Conservation (phyloP, 1,139 yeast species). For the Hansenula sp. region DNA sequence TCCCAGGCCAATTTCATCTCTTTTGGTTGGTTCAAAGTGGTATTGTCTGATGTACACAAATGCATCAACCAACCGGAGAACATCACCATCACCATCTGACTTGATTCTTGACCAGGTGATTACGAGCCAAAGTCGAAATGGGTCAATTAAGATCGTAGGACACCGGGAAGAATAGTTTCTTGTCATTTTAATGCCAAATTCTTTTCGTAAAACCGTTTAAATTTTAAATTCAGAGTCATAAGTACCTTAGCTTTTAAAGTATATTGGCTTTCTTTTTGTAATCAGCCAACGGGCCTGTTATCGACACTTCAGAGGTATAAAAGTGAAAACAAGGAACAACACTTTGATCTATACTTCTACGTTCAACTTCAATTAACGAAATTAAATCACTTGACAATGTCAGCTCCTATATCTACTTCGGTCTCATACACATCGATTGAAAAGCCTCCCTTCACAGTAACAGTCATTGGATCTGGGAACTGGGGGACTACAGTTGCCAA, state of each 20-base stretch:
- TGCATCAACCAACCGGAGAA: background rate
- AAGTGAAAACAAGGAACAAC: too few relatives aligned
- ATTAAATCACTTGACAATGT: background rate
- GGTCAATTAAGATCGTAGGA: background rate
- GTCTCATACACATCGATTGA: conserved; percentile 11
- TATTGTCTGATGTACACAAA: background rate
- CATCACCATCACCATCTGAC: background rate
- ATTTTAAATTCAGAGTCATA: background rate
- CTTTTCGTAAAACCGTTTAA: too few relatives aligned
- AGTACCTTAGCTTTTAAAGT: background rate
- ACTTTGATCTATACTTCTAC: too few relatives aligned
- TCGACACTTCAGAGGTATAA: background rate
- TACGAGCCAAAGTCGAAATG: too few relatives aligned
- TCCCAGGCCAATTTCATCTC: too few relatives aligned
- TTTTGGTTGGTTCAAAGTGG: background rate
- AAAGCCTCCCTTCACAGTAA: conserved; percentile 39
- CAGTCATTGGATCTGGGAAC: conserved; percentile 71
- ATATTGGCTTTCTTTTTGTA: background rate
- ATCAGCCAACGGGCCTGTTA: background rate
- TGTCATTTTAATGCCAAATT: too few relatives aligned
- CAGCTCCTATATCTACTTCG: background rate
- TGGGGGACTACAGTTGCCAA: conserved; percentile 98
- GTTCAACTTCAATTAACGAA: too few relatives aligned
- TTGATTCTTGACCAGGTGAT: too few relatives aligned
- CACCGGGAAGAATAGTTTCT: background rate